Evolutionary conservation across 106 monocot species (phyloP).

Genomic region (Agapanthus africanus): DNA sequence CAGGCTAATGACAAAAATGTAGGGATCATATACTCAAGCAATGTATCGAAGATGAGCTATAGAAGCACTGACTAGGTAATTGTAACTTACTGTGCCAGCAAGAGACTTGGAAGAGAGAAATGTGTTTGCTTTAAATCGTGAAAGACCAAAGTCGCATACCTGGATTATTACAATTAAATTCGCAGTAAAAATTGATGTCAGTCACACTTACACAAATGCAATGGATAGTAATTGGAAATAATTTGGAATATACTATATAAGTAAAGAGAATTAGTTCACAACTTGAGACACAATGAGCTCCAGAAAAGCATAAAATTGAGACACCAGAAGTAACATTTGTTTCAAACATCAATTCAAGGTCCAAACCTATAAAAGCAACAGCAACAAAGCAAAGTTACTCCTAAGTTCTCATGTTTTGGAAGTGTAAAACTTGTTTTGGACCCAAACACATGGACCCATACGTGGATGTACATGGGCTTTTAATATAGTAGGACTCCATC

Average conservation of each 20-base stretch:
- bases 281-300: not conserved
- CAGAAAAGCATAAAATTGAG: not conserved
- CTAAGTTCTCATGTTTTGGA: too few species aligned
- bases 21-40: not conserved
- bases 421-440: too few species aligned
- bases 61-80: not conserved
- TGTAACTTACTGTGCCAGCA: constrained; percentile 87
- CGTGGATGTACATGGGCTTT: too few species aligned
- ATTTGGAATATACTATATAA: too few species aligned
- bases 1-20: constrained; percentile 53
- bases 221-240: not conserved
- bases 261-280: not conserved
- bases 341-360: not conserved
- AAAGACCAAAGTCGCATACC: constrained; percentile 99
- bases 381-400: not conserved
- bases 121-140: constrained; percentile 85
- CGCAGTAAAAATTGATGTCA: not conserved
- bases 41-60: not conserved
- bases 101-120: constrained; percentile 94
- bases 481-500: too few species aligned
- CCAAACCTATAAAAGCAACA: not conserved
- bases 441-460: too few species aligned
- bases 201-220: not conserved
- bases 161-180: constrained; percentile 16
- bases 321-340: not conserved